These are phyloP conservation scores for Verticillium nonalfalfae DNA, from an alignment of 2,329 filamentous ascomycete genomes.

Conservation along the genomic window DNA sequence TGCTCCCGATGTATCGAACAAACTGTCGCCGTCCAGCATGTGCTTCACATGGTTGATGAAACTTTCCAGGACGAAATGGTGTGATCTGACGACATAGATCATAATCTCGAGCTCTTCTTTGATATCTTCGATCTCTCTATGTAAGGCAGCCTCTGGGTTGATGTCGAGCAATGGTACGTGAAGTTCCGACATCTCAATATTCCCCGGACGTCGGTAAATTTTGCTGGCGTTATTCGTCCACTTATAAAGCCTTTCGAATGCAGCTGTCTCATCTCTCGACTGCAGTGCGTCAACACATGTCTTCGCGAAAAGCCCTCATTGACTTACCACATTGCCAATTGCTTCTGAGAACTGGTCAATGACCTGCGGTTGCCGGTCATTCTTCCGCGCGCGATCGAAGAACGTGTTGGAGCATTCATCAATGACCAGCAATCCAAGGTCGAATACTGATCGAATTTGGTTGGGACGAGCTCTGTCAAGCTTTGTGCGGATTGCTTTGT, in stretches of 20 bases:
- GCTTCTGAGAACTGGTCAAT: constrained; percentile 33
- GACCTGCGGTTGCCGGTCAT: constrained; percentile 26
- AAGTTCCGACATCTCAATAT: constrained; percentile 13
- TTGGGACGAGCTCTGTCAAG: constrained; percentile 16
- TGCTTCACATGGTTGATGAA: constrained; percentile 16
- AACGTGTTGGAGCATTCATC: constrained; percentile 32
- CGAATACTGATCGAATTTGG: constrained; percentile 29
- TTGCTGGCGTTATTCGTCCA: constrained; percentile 9
- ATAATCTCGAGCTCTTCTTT: constrained; percentile 42
- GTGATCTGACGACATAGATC: constrained; percentile 28
- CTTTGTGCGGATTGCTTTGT: constrained; percentile 29
- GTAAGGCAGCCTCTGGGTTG: constrained; percentile 31
- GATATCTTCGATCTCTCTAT: constrained; percentile 39
- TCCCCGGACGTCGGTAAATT: constrained; percentile 12
- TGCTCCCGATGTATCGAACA: not conserved
- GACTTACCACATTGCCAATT: constrained; percentile 32
- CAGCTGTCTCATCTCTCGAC: constrained; percentile 30
- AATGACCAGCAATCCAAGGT: constrained; percentile 34
- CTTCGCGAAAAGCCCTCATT: accelerated
- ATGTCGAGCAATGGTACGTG: constrained; percentile 30
- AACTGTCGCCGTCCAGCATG: not conserved
- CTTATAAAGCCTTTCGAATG: constrained; percentile 28
- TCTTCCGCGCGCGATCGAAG: constrained; percentile 27
- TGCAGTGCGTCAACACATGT: constrained; percentile 2
- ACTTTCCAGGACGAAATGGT: constrained; percentile 21